phyloP scores from a whole-genome alignment of 495 filamentous ascomycete species.

The Neurospora africana region DNA sequence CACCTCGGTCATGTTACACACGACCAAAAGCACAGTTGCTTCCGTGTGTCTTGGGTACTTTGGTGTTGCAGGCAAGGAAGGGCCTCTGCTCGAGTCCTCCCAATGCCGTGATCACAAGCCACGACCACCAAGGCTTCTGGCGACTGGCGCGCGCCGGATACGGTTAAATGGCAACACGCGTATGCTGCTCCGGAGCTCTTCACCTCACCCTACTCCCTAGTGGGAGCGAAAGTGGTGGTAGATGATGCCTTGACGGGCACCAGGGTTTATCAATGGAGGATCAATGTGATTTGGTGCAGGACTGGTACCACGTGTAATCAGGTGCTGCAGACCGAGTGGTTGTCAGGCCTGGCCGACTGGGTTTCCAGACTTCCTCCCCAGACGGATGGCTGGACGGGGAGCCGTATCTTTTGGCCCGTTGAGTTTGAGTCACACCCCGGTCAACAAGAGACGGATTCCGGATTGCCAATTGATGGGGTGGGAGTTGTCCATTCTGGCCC shows the following conservation, averaged over 20 bases:
- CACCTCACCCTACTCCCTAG: neutral
- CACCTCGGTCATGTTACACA: neutral
- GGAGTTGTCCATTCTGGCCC: neutral
- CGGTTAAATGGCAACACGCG: neutral
- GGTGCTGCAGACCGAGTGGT: constrained; percentile 12
- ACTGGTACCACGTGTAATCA: constrained; percentile 33
- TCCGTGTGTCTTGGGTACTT: neutral
- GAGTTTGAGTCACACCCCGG: neutral
- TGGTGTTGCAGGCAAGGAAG: neutral
- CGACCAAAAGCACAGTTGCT: neutral
- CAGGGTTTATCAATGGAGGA: neutral
- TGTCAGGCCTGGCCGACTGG: neutral
- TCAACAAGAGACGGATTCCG: neutral
- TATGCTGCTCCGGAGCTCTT: no score
- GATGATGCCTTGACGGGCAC: neutral
- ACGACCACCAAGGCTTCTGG: neutral
- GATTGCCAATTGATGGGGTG: neutral
- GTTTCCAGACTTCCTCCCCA: neutral
- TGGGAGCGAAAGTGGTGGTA: neutral
- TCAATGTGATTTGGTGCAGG: constrained; percentile 14
- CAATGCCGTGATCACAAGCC: neutral
- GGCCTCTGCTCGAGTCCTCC: neutral
- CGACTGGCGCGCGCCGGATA: neutral
- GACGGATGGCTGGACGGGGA: neutral
- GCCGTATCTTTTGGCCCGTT: neutral